Evolutionary conservation across 1,284 basidiomycete species (phyloP).

Genomic region (Trichosporon sp.): DNA sequence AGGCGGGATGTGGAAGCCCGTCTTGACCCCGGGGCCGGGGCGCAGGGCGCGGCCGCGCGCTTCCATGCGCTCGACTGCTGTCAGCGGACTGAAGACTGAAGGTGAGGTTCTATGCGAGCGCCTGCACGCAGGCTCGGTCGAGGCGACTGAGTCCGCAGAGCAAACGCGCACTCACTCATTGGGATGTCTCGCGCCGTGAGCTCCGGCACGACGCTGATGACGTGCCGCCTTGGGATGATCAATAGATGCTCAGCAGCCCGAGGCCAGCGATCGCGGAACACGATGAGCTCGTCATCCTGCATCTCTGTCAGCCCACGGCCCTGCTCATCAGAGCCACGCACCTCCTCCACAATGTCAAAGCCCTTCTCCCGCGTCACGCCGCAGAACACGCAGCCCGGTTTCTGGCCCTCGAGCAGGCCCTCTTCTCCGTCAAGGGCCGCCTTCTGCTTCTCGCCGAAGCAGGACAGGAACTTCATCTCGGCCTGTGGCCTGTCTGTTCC

Average conservation of each 20-base stretch:
- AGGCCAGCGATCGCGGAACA: slow-evolving; percentile 61
- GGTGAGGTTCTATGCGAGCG: no score
- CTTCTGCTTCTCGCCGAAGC: slow-evolving; percentile 5
- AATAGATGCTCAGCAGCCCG: slow-evolving; percentile 61
- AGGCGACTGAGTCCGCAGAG: no score
- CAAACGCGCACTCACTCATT: slow-evolving; percentile 52
- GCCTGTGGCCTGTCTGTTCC: background rate
- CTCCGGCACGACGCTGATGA: slow-evolving; percentile 57
- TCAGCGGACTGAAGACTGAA: background rate
- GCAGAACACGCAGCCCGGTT: slow-evolving; percentile 57
- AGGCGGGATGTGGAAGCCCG: slow-evolving; percentile 78
- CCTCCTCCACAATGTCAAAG: slow-evolving; percentile 63
- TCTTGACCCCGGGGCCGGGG: slow-evolving; percentile 48
- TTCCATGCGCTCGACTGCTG: slow-evolving; percentile 60
- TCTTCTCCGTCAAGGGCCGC: slow-evolving; percentile 3
- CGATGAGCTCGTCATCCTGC: slow-evolving; percentile 60
- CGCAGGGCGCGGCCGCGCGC: slow-evolving; percentile 56
- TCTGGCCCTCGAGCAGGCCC: background rate
- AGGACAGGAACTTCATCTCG: slow-evolving; percentile 12
- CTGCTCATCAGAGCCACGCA: slow-evolving; percentile 26
- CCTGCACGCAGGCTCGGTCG: no score
- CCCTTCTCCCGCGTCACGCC: slow-evolving; percentile 55
- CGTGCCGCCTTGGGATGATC: slow-evolving; percentile 62
- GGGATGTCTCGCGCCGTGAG: slow-evolving; percentile 53
- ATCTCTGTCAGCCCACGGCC: background rate